Conservation (phyloP, 768 basidiomycete species). For the Asterophora parasitica region DNA sequence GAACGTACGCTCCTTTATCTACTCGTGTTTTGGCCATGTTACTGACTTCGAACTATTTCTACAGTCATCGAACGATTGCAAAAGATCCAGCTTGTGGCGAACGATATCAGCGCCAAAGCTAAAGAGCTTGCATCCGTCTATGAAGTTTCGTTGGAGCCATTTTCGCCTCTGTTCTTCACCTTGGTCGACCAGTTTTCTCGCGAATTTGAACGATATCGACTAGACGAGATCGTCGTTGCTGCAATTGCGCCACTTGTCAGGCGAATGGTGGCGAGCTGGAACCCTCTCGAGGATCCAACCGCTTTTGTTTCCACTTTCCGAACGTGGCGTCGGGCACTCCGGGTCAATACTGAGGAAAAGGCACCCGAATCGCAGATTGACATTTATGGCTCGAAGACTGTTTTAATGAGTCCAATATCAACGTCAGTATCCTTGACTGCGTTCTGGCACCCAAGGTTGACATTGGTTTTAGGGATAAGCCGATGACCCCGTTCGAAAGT, state of each 20-base stretch:
- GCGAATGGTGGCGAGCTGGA: conserved; percentile 71
- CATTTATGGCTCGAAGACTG: conserved; percentile 47
- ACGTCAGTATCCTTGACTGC: conserved; percentile 28
- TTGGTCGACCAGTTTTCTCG: conserved; percentile 62
- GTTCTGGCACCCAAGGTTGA: conserved; percentile 1
- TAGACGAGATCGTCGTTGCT: conserved; percentile 92
- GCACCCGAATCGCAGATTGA: conserved; percentile 44
- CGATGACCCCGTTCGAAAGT: conserved; percentile 95
- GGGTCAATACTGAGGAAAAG: conserved; percentile 47
- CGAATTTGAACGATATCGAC: conserved; percentile 73
- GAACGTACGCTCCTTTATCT: conserved; percentile 47
- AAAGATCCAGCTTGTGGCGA: conserved; percentile 69
- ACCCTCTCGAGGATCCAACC: conserved; percentile 75
- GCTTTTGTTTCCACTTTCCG: conserved; percentile 61
- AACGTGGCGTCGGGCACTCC: conserved; percentile 65
- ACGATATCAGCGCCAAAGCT: conserved; percentile 61
- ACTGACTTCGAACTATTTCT: conserved; percentile 2
- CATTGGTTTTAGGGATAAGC: conserved; percentile 38
- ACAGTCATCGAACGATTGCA: conserved; percentile 77
- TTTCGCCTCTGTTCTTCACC: conserved; percentile 67
- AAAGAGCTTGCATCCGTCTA: conserved; percentile 61
- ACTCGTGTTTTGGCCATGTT: neutral
- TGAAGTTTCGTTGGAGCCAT: conserved; percentile 68
- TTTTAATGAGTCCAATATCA: conserved; percentile 23
- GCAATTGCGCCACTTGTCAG: conserved; percentile 84